phyloP scores from a whole-genome alignment of 78 protist genomes.

The Diacronema lutheri region DNA sequence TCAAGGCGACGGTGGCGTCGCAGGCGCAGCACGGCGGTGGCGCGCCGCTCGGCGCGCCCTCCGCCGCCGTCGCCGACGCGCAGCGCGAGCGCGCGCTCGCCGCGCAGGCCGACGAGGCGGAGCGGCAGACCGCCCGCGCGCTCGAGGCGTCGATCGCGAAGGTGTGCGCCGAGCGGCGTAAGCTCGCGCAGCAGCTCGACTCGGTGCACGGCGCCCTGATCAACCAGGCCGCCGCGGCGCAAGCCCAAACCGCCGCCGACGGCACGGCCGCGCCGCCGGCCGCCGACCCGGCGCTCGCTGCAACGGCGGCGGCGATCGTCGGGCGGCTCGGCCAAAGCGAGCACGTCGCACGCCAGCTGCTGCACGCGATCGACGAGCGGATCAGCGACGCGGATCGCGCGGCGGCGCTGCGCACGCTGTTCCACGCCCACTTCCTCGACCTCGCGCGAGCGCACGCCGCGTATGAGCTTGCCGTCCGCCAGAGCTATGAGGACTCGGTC shows the following conservation, averaged over 20 bases:
- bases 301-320: not conserved
- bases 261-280: not conserved
- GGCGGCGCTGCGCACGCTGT: not conserved
- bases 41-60: not conserved
- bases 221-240: no score
- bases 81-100: not conserved
- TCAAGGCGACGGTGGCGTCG: constrained; percentile 20
- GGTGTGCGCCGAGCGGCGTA: not conserved
- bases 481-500: no score
- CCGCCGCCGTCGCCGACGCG: not conserved
- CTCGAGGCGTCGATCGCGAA: not conserved
- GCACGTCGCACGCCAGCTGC: not conserved
- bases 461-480: no score
- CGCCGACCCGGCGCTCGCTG: not conserved
- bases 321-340: not conserved
- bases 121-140: no score
- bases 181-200: not conserved
- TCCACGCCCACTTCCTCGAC: not conserved
- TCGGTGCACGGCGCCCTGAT: not conserved
- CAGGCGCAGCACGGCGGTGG: not conserved
- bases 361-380: not conserved
- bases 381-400: not conserved
- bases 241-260: not conserved
- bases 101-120: not conserved
- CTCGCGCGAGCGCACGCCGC: no score